Conservation (phyloP, 2,329 filamentous ascomycete species). For the Cytospora piceae region DNA sequence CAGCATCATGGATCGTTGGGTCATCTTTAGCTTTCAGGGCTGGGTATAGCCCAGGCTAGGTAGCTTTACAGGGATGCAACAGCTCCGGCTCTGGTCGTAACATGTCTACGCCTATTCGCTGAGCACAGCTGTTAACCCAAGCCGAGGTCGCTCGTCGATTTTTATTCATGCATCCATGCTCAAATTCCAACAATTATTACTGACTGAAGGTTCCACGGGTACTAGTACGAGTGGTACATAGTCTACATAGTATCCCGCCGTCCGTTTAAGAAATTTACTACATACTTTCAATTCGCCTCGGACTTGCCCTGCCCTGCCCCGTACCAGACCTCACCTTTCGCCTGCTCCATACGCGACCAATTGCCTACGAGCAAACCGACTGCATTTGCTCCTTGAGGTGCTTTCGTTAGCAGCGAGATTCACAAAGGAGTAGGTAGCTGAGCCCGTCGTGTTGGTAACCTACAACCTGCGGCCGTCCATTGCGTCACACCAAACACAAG, state of each 20-base stretch:
- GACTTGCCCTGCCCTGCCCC: neutral
- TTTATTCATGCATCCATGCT: neutral
- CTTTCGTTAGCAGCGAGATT: slow-evolving; percentile 3
- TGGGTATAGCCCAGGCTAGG: no score
- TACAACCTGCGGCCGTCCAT: slow-evolving; percentile 17
- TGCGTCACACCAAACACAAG: slow-evolving; percentile 24
- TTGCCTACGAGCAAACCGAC: neutral
- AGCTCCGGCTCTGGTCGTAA: neutral
- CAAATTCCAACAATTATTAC: neutral
- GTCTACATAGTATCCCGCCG: neutral
- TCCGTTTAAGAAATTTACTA: slow-evolving; percentile 5
- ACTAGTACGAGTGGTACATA: neutral
- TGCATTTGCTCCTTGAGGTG: neutral
- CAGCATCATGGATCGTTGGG: no score
- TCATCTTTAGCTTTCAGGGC: no score
- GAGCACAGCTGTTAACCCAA: neutral
- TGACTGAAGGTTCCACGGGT: neutral
- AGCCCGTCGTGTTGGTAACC: neutral
- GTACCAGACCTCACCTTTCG: neutral
- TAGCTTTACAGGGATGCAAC: neutral
- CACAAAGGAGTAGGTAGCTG: neutral
- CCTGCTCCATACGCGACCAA: neutral
- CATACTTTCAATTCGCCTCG: neutral
- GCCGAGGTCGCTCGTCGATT: slow-evolving; percentile 3
- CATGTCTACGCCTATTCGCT: neutral